phyloP scores from a whole-genome alignment of 2,329 filamentous ascomycete genomes.

The Colletotrichum magnum region DNA sequence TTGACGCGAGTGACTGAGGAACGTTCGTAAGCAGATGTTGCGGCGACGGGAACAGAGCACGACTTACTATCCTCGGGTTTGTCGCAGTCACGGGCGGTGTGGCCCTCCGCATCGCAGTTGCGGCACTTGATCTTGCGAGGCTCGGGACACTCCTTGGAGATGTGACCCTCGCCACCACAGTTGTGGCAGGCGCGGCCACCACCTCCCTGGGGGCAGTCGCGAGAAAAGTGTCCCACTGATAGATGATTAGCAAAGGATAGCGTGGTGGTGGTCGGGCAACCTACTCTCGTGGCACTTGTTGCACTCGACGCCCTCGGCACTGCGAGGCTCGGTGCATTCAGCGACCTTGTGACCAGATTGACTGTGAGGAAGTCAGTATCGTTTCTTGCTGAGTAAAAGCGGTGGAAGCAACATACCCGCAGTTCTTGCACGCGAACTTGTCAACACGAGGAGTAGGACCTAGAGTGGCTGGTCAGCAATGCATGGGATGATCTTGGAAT shows the following conservation, averaged over 20 bases:
- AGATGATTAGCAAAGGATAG: neutral
- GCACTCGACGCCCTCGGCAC: constrained; percentile 74
- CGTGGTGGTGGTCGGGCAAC: constrained; percentile 42
- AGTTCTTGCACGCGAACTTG: constrained; percentile 78
- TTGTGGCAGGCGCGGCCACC: constrained; percentile 70
- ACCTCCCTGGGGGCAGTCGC: constrained; percentile 76
- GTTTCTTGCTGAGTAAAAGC: neutral
- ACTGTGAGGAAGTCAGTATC: constrained; percentile 46
- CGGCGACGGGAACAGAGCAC: neutral
- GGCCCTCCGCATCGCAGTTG: constrained; percentile 72
- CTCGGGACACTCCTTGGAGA: constrained; percentile 65
- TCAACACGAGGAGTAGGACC: constrained; percentile 73
- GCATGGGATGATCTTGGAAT: neutral
- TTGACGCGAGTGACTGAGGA: constrained; percentile 65
- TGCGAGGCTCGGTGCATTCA: constrained; percentile 73
- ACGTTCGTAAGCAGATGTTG: constrained; percentile 43
- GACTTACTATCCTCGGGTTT: constrained; percentile 68
- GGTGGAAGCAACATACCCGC: constrained; percentile 59
- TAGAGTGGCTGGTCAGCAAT: constrained; percentile 44
- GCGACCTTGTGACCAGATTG: constrained; percentile 65
- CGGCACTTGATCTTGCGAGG: constrained; percentile 69
- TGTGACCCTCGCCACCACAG: constrained; percentile 75
- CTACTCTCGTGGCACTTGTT: constrained; percentile 74
- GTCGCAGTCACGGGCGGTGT: constrained; percentile 74
- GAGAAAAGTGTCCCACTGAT: constrained; percentile 72